Conservation (phyloP, 2,329 filamentous ascomycete genomes). For the Penicillium palitans region DNA sequence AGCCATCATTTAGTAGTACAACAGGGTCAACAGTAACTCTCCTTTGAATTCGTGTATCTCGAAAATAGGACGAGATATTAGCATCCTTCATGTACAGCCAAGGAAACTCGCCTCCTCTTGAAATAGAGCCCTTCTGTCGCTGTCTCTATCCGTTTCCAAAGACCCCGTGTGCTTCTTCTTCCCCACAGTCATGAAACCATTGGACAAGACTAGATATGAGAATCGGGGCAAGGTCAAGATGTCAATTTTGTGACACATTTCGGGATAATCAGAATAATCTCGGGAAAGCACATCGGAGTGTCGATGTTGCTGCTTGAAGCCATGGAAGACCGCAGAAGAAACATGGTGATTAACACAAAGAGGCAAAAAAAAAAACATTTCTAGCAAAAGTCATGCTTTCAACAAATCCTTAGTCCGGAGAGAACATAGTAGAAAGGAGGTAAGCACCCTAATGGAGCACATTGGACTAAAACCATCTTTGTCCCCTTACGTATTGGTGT, state of each 20-base stretch:
- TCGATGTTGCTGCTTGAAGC: background rate
- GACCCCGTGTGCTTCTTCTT: background rate
- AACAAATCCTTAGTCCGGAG: too few species aligned
- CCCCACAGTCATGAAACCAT: background rate
- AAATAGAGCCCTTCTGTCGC: background rate
- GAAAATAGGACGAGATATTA: too few species aligned
- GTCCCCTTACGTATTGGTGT: background rate
- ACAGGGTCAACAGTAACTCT: background rate
- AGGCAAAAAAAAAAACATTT: background rate
- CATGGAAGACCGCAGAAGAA: background rate
- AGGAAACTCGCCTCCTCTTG: background rate
- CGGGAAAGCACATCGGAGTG: background rate
- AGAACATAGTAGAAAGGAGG: too few species aligned
- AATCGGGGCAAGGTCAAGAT: background rate
- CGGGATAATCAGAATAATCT: background rate
- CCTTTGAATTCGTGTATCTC: background rate
- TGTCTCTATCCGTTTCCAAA: background rate
- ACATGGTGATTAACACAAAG: background rate
- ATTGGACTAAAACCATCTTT: background rate
- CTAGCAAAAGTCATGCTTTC: too few species aligned
- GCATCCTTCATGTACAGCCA: background rate
- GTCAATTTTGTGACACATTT: background rate
- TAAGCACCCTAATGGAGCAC: too few species aligned
- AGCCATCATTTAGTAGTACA: background rate
- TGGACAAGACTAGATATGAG: background rate